Evolutionary conservation across 768 basidiomycete genomes (phyloP).

Genomic region (Amanita pallidorosea): DNA sequence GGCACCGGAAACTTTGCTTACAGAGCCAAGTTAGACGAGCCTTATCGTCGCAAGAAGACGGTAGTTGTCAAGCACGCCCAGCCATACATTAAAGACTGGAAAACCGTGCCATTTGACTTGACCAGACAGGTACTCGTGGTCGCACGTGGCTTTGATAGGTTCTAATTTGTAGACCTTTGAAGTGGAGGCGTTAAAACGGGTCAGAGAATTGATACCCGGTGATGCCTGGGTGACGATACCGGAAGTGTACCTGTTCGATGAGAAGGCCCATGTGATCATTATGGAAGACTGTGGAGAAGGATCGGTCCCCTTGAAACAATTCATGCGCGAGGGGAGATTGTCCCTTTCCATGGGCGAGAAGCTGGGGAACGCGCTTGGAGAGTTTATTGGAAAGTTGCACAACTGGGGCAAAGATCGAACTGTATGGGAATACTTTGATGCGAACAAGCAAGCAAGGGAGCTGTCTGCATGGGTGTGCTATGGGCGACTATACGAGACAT

Average conservation of each 20-base stretch:
- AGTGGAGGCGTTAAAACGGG: conserved; percentile 38
- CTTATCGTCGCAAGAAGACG: conserved; percentile 31
- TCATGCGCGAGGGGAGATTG: conserved; percentile 21
- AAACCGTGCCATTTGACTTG: conserved; percentile 17
- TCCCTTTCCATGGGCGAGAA: conserved; percentile 20
- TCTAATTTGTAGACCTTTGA: conserved; percentile 21
- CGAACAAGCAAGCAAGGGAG: conserved; percentile 27
- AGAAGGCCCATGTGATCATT: conserved; percentile 37
- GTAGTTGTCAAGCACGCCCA: conserved; percentile 51
- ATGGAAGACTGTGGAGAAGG: conserved; percentile 50
- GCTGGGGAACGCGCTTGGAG: conserved; percentile 44
- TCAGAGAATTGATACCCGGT: conserved; percentile 23
- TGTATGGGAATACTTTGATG: conserved; percentile 22
- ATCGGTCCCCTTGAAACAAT: conserved; percentile 29
- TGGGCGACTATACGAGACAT: conserved; percentile 29
- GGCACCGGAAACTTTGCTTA: conserved; percentile 49
- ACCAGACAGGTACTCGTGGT: conserved; percentile 39
- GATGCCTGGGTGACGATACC: conserved; percentile 38
- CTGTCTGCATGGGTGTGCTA: conserved; percentile 32
- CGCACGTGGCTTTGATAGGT: not conserved
- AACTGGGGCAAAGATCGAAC: conserved; percentile 27
- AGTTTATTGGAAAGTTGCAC: conserved; percentile 46
- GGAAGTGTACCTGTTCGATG: conserved; percentile 37
- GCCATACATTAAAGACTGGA: conserved; percentile 23
- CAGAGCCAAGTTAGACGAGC: conserved; percentile 32